Base-by-base conservation (phyloP, 2,329 filamentous ascomycete species). In the Aphanoascus verrucosus region DNA sequence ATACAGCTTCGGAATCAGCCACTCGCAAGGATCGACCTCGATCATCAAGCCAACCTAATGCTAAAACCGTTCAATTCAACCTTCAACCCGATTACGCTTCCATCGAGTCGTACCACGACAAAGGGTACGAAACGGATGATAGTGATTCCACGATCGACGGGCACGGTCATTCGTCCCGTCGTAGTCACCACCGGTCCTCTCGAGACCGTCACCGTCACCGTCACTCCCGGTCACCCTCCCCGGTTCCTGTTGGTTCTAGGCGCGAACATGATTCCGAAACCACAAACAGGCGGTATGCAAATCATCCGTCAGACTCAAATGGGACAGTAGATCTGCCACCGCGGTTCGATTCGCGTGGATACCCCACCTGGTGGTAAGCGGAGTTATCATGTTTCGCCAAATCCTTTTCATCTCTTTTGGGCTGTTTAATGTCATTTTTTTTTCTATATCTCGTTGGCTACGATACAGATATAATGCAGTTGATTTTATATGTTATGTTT, bases 91-190 rank as follows among this genome's bases (percentile, higher is more conserved):
- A 31, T 37, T 52, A 47, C 48, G 49, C 42, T 17, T 52, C 42
- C 14, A 9, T 19, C 14, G 32, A 38, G 2, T 40, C 42, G 14
- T 23, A 12, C 6, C 11, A n/a, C 6, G 50, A 52, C 9, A 52
- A 57, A 2, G 71, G 69, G 5, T 73, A 74, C 45, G 71, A 74
- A 56, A 68, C 69, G 1, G 71, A 71, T 53, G 71, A 73, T 51
- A 72, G 66, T 51, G 67, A 72, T 47, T 66, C 66, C 1, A 70
- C 67, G 7, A 55, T 70, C 49, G 61, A 59, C 52, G 57, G 57
- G 8, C 59, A 59, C 40, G 57, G 57, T 53, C 51, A 54, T 35
- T 44, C 53, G 53, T 57, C 59, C 28, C 56, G 54, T 49, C 61
- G 57, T 35, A 23, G 20, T 28, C 46, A 32, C 12, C 23, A 11